Percentiles rank a stretch among this genome's conserved stretches.
These are phyloP conservation scores for Chrysanthemum seticuspe DNA, from an alignment of 129 eudicot genomes.

Conservation along the genomic window DNA sequence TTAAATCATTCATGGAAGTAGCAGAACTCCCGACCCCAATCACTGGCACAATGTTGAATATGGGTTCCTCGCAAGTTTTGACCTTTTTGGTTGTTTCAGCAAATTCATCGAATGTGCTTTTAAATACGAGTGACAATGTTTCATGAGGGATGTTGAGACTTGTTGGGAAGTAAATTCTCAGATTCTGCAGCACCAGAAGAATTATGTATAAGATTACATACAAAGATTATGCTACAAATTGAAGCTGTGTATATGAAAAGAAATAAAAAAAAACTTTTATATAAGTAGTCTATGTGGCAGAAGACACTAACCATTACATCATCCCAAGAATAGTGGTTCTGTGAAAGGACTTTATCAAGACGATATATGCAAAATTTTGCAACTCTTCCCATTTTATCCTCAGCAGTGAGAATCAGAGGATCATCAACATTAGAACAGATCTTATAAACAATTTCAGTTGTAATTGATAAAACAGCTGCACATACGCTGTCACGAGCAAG, in stretches of 20 bases:
- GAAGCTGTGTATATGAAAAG: not conserved
- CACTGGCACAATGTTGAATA: conserved; percentile 77
- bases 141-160: conserved; percentile 49
- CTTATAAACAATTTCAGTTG: conserved; percentile 40
- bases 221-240: not conserved
- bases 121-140: conserved; percentile 46
- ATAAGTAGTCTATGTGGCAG: not conserved
- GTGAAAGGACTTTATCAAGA: conserved; percentile 55
- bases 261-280: not conserved
- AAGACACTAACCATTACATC: conserved; percentile 64
- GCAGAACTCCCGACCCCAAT: conserved; percentile 64
- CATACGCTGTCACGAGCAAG: conserved; percentile 53
- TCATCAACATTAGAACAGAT: conserved; percentile 37
- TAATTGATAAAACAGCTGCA: conserved; percentile 57
- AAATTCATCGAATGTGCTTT: conserved; percentile 52
- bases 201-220: conserved; percentile 3
- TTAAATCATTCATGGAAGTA: conserved; percentile 57
- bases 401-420: conserved; percentile 15
- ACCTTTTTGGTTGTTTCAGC: conserved; percentile 39
- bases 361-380: conserved; percentile 73
- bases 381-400: conserved; percentile 42
- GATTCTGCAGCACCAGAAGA: conserved; percentile 47
- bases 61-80: conserved; percentile 33
- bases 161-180: conserved; percentile 65
- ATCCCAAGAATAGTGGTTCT: conserved; percentile 71